Base-by-base conservation (phyloP, 306 rosid genomes). In the Alnus glutinosa region DNA sequence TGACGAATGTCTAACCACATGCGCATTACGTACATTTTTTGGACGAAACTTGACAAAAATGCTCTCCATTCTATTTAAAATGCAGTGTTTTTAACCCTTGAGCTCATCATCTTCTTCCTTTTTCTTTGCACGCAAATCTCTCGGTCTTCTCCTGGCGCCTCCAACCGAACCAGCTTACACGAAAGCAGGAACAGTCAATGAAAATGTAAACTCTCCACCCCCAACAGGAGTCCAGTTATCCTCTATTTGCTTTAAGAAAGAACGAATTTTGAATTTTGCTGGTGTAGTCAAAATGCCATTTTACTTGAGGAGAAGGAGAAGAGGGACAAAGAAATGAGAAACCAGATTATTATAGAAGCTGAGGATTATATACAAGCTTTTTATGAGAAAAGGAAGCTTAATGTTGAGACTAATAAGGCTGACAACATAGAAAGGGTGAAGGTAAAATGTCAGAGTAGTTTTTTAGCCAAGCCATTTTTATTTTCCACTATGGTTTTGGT, bases 311-410 rank as follows among this genome's bases (percentile, higher is more conserved):
- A 91, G 90, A 96, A 93, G 89, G 99, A 96, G 88, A 96, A 88
- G 87, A 85, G 81, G 83, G 99, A 96, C 82, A 96, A 96, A 71
- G 99, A 96, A 81, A 71, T 83, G 89, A 90, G 99, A 86, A 85
- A 84, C 88, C 89, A 91, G 87, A 91, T 96, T 78, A 86, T 93
- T 71, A 98, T 91, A 85, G 99, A 96, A 85, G 99, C 98, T 42
- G 99, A 93, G 81, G 99, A 93, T 75, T 96, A 83, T 78, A 93
- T 84, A 74, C 77, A 58, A 37, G 89, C 90, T 74, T 96, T 96
- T 83, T 91, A 96, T 76, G 98, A 93, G 93, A 96, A 96, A 85
- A 93, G 97, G 83, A 93, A 93, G 94, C 88, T 90, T 58, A 96
- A 89, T 69, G 93, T 93, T 78, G 99, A 96, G 88, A 88, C 93